Evolutionary conservation across 2,329 filamentous ascomycete genomes (phyloP).

Genomic region (Fusarium euwallaceae): DNA sequence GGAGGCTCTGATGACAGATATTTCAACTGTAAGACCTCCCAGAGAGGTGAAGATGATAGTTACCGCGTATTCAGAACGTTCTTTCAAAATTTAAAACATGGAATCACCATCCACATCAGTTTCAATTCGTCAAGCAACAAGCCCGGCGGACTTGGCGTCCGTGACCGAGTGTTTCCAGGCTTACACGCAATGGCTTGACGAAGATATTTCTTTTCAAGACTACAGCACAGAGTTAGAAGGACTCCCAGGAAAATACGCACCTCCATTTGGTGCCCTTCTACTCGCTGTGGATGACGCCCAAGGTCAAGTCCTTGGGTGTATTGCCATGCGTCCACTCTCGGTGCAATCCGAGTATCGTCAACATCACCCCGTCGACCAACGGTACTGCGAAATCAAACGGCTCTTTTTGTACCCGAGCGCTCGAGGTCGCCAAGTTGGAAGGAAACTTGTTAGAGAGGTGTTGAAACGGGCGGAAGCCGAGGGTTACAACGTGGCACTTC

Average conservation of each 20-base stretch:
- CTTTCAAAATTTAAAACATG: not conserved
- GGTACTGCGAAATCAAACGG: constrained; percentile 46
- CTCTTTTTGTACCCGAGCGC: constrained; percentile 47
- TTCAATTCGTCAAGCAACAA: constrained; percentile 41
- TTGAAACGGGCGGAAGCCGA: constrained; percentile 19
- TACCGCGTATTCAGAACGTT: not conserved
- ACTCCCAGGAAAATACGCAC: constrained; percentile 46
- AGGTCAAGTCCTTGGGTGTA: constrained; percentile 41
- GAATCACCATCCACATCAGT: not conserved
- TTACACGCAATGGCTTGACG: constrained; percentile 45
- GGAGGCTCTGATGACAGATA: not conserved
- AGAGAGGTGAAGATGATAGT: not conserved
- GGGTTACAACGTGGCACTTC: constrained; percentile 42
- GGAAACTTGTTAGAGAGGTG: constrained; percentile 35
- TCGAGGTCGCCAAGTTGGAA: constrained; percentile 41
- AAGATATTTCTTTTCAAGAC: constrained; percentile 47
- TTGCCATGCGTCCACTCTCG: constrained; percentile 42
- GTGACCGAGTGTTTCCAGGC: constrained; percentile 40
- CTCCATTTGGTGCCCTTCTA: constrained; percentile 42
- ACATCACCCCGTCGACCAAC: not conserved
- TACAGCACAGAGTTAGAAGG: constrained; percentile 40
- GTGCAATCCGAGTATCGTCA: constrained; percentile 24
- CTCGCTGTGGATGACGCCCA: constrained; percentile 40
- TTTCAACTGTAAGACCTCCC: not conserved
- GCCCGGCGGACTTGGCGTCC: constrained; percentile 32